Conservation (phyloP, 106 monocot species). For the Triglochin maritima region DNA sequence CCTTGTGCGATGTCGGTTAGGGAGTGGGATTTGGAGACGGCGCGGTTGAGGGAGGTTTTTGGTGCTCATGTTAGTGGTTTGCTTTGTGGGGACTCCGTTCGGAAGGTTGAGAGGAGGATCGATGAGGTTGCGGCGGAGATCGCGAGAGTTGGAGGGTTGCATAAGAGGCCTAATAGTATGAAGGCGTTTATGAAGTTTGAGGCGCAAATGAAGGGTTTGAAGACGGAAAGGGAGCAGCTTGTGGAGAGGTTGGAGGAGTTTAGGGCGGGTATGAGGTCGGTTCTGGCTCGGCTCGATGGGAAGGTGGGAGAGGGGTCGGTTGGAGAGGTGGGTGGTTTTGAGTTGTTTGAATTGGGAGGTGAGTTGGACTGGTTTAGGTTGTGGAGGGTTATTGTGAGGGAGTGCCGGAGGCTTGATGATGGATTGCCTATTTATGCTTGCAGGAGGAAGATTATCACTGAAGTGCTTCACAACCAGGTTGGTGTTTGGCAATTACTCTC, state of each 20-base stretch:
- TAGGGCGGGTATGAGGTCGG: constrained; percentile 20
- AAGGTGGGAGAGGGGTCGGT: neutral
- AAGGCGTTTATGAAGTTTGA: constrained; percentile 8
- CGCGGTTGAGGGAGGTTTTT: constrained; percentile 20
- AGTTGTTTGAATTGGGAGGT: constrained; percentile 17
- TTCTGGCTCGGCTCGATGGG: constrained; percentile 8
- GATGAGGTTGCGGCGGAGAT: constrained; percentile 14
- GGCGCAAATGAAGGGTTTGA: constrained; percentile 10
- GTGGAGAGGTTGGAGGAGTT: constrained; percentile 28
- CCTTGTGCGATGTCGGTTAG: no score
- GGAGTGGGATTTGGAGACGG: constrained; percentile 4
- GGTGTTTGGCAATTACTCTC: neutral
- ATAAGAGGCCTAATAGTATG: constrained; percentile 4
- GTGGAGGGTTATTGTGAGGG: constrained; percentile 26
- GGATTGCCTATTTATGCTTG: constrained; percentile 47
- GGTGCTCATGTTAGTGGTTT: constrained; percentile 15
- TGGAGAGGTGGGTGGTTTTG: neutral
- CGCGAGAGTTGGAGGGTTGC: constrained; percentile 1
- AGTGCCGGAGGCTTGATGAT: constrained; percentile 48
- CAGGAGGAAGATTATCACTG: constrained; percentile 29
- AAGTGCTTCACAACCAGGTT: constrained; percentile 41
- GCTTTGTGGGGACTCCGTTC: constrained; percentile 9
- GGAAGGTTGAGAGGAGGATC: constrained; percentile 11
- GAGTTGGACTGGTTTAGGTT: constrained; percentile 28
- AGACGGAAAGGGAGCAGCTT: constrained; percentile 24